These are phyloP conservation scores for Aphanomyces cochlioides DNA, from an alignment of 352 stramenopile genomes.

Conservation along the genomic window DNA sequence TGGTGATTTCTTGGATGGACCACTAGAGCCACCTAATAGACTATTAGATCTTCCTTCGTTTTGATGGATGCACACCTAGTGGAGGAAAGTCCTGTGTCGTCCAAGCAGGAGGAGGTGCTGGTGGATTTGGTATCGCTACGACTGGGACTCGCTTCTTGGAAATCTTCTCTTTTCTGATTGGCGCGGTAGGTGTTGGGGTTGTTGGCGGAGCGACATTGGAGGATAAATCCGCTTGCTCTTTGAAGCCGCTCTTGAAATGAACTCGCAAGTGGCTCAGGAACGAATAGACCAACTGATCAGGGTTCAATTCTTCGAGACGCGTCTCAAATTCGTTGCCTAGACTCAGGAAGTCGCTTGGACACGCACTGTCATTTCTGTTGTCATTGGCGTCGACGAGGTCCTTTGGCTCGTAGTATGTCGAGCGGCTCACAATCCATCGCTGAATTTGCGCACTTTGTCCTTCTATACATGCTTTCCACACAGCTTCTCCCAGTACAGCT, in stretches of 20 bases:
- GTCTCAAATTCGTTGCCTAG: too few species aligned
- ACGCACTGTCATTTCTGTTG: too few species aligned
- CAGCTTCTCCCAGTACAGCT: constrained; percentile 20
- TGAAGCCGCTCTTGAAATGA: constrained; percentile 21
- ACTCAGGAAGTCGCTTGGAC: too few species aligned
- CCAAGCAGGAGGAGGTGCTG: constrained; percentile 11
- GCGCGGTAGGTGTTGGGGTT: background rate
- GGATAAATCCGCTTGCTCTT: background rate
- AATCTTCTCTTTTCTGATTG: background rate
- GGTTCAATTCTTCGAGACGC: background rate
- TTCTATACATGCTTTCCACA: constrained; percentile 19
- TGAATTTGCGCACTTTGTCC: constrained; percentile 10
- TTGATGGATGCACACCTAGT: constrained; percentile 2
- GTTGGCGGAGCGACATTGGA: background rate
- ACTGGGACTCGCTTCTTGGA: constrained; percentile 16
- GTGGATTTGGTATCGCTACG: background rate
- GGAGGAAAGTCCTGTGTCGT: constrained; percentile 26
- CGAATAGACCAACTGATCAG: constrained; percentile 20
- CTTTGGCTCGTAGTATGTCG: background rate
- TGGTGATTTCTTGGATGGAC: too few species aligned
- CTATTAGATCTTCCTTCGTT: background rate
- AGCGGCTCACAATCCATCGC: constrained; percentile 10
- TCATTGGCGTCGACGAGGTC: too few species aligned
- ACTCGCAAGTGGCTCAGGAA: constrained; percentile 26
- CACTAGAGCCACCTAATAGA: too few species aligned